phyloP scores from a whole-genome alignment of 2,329 filamentous ascomycete genomes.

The Waltergamsia citrina region DNA sequence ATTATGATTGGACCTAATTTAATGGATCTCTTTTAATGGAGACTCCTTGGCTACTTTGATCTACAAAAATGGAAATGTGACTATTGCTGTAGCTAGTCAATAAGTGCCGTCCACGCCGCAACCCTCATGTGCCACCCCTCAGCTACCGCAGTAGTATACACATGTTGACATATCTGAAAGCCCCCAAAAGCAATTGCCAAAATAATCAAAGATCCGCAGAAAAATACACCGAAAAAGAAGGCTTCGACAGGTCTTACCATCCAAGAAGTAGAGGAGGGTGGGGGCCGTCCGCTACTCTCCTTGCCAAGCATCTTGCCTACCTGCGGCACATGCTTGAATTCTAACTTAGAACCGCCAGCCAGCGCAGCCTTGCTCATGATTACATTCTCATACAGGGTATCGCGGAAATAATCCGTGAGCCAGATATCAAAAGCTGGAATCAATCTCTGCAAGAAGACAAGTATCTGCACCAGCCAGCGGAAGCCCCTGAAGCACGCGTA shows the following conservation, averaged over 20 bases:
- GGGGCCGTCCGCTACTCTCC: constrained; percentile 10
- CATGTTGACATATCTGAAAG: background rate
- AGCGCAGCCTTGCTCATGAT: constrained; percentile 16
- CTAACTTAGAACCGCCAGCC: constrained; percentile 16
- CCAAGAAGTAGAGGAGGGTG: constrained; percentile 7
- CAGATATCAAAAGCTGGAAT: constrained; percentile 14
- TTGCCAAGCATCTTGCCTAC: constrained; percentile 10
- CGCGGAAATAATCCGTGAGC: constrained; percentile 13
- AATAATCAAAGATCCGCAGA: background rate
- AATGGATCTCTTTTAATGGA: too few species aligned
- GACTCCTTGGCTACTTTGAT: too few species aligned
- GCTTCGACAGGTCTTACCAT: constrained; percentile 11
- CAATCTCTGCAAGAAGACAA: constrained; percentile 15
- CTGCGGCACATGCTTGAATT: constrained; percentile 21
- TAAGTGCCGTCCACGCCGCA: too few species aligned
- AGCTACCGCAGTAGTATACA: too few species aligned
- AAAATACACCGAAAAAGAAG: constrained; percentile 13
- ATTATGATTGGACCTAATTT: too few species aligned
- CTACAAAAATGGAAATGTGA: too few species aligned
- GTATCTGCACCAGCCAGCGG: constrained; percentile 17
- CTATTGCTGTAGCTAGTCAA: too few species aligned
- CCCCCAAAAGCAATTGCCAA: background rate
- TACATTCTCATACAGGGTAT: constrained; percentile 14
- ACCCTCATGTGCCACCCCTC: too few species aligned
- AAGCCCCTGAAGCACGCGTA: constrained; percentile 19